These are phyloP conservation scores for Castanea mollissima DNA, from an alignment of 306 rosid genomes.

Conservation along the genomic window DNA sequence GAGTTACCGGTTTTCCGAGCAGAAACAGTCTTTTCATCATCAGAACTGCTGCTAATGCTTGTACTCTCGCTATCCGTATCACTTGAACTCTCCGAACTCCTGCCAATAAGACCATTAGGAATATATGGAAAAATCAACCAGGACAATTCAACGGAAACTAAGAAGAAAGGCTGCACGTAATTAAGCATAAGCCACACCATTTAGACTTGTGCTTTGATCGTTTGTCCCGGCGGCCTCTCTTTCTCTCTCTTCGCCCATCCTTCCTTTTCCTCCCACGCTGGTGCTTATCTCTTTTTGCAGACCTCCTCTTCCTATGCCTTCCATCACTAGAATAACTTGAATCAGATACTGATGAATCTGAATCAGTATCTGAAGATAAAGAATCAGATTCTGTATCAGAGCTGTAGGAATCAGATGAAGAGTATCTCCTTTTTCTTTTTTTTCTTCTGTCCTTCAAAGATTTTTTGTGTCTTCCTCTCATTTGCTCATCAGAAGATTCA, in stretches of 20 bases:
- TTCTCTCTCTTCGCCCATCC: slow-evolving; percentile 49
- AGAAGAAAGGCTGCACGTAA: slow-evolving; percentile 8
- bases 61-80: slow-evolving; percentile 60
- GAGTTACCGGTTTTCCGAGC: slow-evolving; percentile 32
- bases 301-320: slow-evolving; percentile 64
- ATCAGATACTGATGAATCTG: slow-evolving; percentile 64
- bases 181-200: slow-evolving; percentile 42
- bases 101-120: slow-evolving; percentile 32
- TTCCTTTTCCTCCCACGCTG: slow-evolving; percentile 63
- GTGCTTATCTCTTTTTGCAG: slow-evolving; percentile 43
- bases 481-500: slow-evolving; percentile 44
- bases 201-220: slow-evolving; percentile 57
- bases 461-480: slow-evolving; percentile 51
- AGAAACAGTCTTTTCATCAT: slow-evolving; percentile 44
- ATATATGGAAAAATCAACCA: slow-evolving; percentile 23
- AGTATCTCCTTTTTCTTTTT: slow-evolving; percentile 57
- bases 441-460: slow-evolving; percentile 51
- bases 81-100: slow-evolving; percentile 68
- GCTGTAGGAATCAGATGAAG: slow-evolving; percentile 71
- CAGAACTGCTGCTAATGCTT: slow-evolving; percentile 60
- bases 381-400: slow-evolving; percentile 50
- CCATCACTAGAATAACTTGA: slow-evolving; percentile 71
- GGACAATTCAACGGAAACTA: slow-evolving; percentile 12
- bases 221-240: slow-evolving; percentile 52
- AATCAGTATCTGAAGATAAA: slow-evolving; percentile 56